phyloP scores from a whole-genome alignment of 129 eudicot genomes.

The Flaveria linearis region DNA sequence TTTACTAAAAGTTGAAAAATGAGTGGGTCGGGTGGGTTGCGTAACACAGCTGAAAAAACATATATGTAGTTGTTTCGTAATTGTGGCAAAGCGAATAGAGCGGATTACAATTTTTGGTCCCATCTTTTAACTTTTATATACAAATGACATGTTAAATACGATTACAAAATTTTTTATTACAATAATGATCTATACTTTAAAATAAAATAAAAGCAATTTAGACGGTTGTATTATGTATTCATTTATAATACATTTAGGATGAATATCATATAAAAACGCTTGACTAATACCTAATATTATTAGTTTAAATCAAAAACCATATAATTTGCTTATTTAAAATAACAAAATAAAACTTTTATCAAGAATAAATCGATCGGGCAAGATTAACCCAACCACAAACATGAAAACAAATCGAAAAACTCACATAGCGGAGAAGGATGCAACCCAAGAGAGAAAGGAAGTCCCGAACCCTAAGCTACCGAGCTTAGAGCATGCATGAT shows the following conservation, averaged over 20 bases:
- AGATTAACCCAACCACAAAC: not conserved
- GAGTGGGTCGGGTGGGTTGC: too few species aligned
- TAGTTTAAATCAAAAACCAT: not conserved
- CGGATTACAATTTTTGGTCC: too few species aligned
- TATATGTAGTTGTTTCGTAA: too few species aligned
- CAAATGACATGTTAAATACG: too few species aligned
- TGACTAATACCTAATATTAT: not conserved
- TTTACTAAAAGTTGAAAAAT: too few species aligned
- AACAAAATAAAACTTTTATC: not conserved
- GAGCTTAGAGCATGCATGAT: conserved; percentile 47
- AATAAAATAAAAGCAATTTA: not conserved
- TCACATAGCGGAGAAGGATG: conserved; percentile 78
- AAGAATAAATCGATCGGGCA: not conserved
- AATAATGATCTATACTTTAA: too few species aligned
- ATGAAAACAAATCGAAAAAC: conserved; percentile 4
- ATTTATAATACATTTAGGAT: not conserved
- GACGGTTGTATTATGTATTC: not conserved
- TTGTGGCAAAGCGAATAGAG: too few species aligned
- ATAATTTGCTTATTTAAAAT: not conserved
- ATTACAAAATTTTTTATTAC: too few species aligned
- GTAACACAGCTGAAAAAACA: too few species aligned
- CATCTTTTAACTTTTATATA: too few species aligned
- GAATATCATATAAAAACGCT: too few species aligned
- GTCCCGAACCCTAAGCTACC: conserved; percentile 68
- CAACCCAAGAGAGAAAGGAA: conserved; percentile 72